Conservation (phyloP, 2,329 filamentous ascomycete species). For the Sporothrix protearum region DNA sequence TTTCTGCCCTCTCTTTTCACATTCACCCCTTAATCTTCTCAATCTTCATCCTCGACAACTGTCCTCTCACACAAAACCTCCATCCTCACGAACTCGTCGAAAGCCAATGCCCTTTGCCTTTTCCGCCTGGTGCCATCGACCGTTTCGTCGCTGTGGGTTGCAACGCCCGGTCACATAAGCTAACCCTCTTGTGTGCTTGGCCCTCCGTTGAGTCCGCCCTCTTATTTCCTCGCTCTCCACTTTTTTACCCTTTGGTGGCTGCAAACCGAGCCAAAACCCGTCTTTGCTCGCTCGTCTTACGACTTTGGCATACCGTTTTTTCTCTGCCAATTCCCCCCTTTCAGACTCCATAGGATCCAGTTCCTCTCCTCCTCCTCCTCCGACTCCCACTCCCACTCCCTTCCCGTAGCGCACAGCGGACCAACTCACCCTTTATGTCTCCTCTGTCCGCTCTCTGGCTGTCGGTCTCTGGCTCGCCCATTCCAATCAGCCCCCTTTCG, state of each 20-base stretch:
- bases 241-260: slow-evolving; percentile 16
- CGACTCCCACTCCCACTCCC: too few species aligned
- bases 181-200: slow-evolving; percentile 14
- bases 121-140: slow-evolving; percentile 5
- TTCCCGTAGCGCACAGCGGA: slow-evolving; percentile 20
- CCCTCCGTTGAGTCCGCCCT: slow-evolving; percentile 9
- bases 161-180: background rate
- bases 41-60: background rate
- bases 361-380: too few species aligned
- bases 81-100: background rate
- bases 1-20: background rate
- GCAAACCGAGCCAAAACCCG: slow-evolving; percentile 15
- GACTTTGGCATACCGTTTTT: slow-evolving; percentile 20
- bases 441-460: too few species aligned
- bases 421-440: slow-evolving; percentile 17
- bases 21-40: background rate
- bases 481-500: slow-evolving; percentile 9
- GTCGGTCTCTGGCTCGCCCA: background rate
- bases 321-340: slow-evolving; percentile 11
- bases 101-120: background rate
- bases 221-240: slow-evolving; percentile 22
- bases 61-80: background rate
- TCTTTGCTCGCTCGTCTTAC: slow-evolving; percentile 17
- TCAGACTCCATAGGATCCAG: background rate
- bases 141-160: slow-evolving; percentile 14